These are phyloP conservation scores for Huiozyma sinensis DNA, from an alignment of 805 yeast species.

Conservation along the genomic window DNA sequence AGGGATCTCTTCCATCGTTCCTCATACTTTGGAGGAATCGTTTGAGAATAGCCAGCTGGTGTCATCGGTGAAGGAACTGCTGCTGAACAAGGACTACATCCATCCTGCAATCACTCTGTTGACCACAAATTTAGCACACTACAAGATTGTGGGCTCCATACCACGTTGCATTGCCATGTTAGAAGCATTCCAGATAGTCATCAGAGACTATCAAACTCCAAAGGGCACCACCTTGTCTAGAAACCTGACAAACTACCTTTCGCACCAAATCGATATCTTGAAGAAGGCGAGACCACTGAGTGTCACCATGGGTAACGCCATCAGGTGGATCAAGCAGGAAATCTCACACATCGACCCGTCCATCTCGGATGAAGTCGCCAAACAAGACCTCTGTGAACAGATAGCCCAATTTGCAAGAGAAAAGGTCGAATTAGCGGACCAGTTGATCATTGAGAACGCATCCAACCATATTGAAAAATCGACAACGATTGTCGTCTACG, in stretches of 20 bases:
- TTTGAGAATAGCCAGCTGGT: constrained; percentile 20
- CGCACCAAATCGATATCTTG: constrained; percentile 86
- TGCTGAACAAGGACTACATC: constrained; percentile 40
- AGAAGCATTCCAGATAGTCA: constrained; percentile 70
- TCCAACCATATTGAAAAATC: constrained; percentile 64
- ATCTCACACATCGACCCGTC: constrained; percentile 76
- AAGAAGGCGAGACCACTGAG: constrained; percentile 86
- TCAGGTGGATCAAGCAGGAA: constrained; percentile 93
- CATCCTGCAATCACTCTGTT: constrained; percentile 79
- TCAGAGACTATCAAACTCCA: constrained; percentile 75
- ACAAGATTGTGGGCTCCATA: constrained; percentile 81
- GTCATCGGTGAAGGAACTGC: constrained; percentile 24
- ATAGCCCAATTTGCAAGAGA: constrained; percentile 79
- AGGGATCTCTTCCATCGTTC: constrained; percentile 30
- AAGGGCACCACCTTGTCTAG: constrained; percentile 75
- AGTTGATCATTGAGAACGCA: constrained; percentile 72
- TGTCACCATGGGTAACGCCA: constrained; percentile 94
- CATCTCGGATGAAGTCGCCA: constrained; percentile 47
- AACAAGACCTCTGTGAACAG: constrained; percentile 45
- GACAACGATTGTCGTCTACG: constrained; percentile 76
- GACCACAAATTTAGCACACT: constrained; percentile 72
- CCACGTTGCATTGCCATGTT: constrained; percentile 79
- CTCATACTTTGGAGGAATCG: constrained; percentile 33
- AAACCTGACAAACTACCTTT: constrained; percentile 75
- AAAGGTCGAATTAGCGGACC: constrained; percentile 72